Evolutionary conservation across 1,284 basidiomycete genomes (phyloP).

Genomic region (Rhodotorula sp.): DNA sequence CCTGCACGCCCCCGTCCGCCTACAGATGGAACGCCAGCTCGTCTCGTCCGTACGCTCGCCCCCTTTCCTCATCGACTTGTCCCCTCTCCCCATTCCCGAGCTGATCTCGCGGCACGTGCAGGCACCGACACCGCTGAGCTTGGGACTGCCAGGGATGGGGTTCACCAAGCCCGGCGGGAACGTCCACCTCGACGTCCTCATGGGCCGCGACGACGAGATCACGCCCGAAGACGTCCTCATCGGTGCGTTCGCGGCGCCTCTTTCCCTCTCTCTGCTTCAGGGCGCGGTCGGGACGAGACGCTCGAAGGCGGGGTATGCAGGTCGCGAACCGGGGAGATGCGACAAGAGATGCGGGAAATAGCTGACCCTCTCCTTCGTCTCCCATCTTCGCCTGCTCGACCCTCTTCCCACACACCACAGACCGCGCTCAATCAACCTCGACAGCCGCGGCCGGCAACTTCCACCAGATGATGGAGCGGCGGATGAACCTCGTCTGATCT

Average conservation of each 20-base stretch:
- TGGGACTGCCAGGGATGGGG: slow-evolving; percentile 4
- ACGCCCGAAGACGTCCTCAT: slow-evolving; percentile 70
- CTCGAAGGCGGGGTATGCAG: neutral
- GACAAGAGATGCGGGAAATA: neutral
- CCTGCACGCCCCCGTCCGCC: slow-evolving; percentile 79
- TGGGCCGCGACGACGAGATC: slow-evolving; percentile 81
- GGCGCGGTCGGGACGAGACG: neutral
- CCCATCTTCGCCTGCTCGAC: neutral
- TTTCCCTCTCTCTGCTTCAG: neutral
- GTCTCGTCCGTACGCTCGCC: slow-evolving; percentile 68
- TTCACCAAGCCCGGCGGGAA: slow-evolving; percentile 53
- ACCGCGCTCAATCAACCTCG: slow-evolving; percentile 12
- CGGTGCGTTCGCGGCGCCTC: slow-evolving; percentile 8
- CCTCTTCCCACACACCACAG: neutral
- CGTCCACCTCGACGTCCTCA: slow-evolving; percentile 82
- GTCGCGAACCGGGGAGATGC: neutral
- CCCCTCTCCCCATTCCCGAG: neutral
- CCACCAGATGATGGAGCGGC: slow-evolving; percentile 39
- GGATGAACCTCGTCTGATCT: slow-evolving; percentile 20
- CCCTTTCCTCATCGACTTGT: neutral
- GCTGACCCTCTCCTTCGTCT: neutral
- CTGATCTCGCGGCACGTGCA: neutral
- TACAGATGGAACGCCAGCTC: slow-evolving; percentile 90
- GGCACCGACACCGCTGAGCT: neutral
- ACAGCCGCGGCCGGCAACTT: slow-evolving; percentile 23